Base-by-base conservation (phyloP, 306 rosid species). In the Quercus rubra region DNA sequence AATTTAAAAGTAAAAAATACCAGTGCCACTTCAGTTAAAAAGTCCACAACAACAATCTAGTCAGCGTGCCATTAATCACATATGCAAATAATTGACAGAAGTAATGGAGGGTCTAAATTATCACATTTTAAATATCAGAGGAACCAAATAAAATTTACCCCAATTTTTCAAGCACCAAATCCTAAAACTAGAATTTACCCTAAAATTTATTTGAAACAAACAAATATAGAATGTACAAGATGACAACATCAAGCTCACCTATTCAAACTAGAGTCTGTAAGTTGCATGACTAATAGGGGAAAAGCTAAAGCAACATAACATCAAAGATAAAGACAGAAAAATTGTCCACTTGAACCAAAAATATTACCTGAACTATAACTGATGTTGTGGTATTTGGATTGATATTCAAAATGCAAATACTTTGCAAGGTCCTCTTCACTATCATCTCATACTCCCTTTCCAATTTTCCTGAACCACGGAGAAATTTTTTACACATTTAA, bases 361-460 rank as follows among this genome's bases (percentile, higher is more conserved):
- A 72, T 62, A 80, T 79, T 69, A 84, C 97, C 92, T 94, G 97
- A 77, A 92, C 71, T 25, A 92, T 88, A 75, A 94, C 83, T 0
- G 94, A 88, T 25, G 94, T 89, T 12, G 94, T 90, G 70, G 97
- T 94, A 56, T 92, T 94, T 3, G 98, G 97, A 86, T 90, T 87
- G 73, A 89, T 82, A 3, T 87, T 85, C 55, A 91, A 88, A 67
- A 94, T 80, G 81, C 92, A 92, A 21, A 94, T 89, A 74, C 97
- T 94, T 82, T 90, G 90, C 66, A 94, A 64, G 27, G 97, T 92
- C 80, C 85, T 92, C 90, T 90, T 94, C 71, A 94, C 59, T 80
- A 92, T 83, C 97, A 94, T 90, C 90, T 94, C 98, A 38, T 85
- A 90, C 84, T 94, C 97, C 90, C 58, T 94, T 71, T 92, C 96